Evolutionary conservation across 2,329 filamentous ascomycete species (phyloP).

Genomic region (Cladorrhinum sp.): DNA sequence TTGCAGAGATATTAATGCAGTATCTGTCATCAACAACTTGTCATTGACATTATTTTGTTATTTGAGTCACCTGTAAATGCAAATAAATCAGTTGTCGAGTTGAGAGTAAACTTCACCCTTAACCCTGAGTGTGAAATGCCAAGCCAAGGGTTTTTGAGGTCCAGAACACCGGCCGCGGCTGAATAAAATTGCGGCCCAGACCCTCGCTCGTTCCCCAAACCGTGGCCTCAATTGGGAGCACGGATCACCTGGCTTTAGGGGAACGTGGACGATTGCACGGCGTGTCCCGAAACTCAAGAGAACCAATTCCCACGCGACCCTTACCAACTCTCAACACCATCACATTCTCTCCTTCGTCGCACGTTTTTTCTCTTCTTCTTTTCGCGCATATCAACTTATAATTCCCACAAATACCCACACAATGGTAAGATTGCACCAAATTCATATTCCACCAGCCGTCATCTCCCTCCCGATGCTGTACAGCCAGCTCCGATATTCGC

Average conservation of each 20-base stretch:
- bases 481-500: background rate
- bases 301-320: slow-evolving; percentile 17
- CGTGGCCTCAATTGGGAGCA: slow-evolving; percentile 40
- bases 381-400: slow-evolving; percentile 12
- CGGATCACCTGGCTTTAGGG: slow-evolving; percentile 34
- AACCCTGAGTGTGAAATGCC: background rate
- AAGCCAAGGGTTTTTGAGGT: background rate
- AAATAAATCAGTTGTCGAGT: too few relatives aligned
- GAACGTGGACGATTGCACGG: slow-evolving; percentile 33
- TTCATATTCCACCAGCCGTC: background rate
- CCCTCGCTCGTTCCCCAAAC: slow-evolving; percentile 30
- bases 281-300: slow-evolving; percentile 31
- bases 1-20: background rate
- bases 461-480: background rate
- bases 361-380: slow-evolving; percentile 20
- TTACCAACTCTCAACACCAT: slow-evolving; percentile 29
- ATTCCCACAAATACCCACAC: slow-evolving; percentile 17
- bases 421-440: slow-evolving; percentile 19
- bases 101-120: background rate
- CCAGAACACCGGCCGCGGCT: slow-evolving; percentile 6
- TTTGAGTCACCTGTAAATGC: too few relatives aligned
- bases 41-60: background rate
- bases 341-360: slow-evolving; percentile 10
- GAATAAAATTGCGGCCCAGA: slow-evolving; percentile 23
- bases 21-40: background rate